A percentile compares a stretch with the other conserved stretches of the same genome.
phyloP scores from a whole-genome alignment of 23 red algal species.

The Gracilaria domingensis region DNA sequence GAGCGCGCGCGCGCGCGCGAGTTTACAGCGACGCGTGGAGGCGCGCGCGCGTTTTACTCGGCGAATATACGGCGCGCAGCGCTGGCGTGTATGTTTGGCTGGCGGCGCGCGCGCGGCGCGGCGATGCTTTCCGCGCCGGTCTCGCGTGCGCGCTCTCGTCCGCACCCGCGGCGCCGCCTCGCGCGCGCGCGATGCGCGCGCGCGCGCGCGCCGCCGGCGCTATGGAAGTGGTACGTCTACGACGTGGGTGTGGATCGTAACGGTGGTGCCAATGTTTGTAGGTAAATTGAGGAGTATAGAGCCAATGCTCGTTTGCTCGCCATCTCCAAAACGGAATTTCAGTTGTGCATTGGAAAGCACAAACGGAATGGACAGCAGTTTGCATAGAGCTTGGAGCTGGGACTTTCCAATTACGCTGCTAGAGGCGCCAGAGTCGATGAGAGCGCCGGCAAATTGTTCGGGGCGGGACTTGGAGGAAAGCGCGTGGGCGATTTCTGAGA shows the following conservation, averaged over 20 bases:
- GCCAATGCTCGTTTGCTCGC: background rate
- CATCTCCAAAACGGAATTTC: conserved; percentile 44
- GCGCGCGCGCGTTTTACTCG: no score
- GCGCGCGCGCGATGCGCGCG: background rate
- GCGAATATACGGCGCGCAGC: no score
- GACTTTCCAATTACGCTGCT: background rate
- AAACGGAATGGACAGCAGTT: background rate
- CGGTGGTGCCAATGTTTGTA: background rate
- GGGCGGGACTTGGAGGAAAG: background rate
- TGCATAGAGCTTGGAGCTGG: conserved; percentile 15
- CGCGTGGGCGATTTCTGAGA: background rate
- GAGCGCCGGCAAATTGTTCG: conserved; percentile 3
- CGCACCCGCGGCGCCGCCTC: no score
- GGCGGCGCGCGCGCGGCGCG: no score
- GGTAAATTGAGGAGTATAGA: background rate
- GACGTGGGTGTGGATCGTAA: background rate
- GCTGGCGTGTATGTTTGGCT: no score
- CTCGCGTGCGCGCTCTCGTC: no score
- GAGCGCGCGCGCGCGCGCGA: no score
- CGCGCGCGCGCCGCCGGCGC: no score
- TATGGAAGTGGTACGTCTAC: no score
- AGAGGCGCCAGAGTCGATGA: conserved; percentile 12
- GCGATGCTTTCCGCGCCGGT: no score
- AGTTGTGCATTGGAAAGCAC: background rate
- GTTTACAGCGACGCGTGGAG: no score